phyloP scores from a whole-genome alignment of 371 early-diverging fungal genomes.

The Circinella umbellata region DNA sequence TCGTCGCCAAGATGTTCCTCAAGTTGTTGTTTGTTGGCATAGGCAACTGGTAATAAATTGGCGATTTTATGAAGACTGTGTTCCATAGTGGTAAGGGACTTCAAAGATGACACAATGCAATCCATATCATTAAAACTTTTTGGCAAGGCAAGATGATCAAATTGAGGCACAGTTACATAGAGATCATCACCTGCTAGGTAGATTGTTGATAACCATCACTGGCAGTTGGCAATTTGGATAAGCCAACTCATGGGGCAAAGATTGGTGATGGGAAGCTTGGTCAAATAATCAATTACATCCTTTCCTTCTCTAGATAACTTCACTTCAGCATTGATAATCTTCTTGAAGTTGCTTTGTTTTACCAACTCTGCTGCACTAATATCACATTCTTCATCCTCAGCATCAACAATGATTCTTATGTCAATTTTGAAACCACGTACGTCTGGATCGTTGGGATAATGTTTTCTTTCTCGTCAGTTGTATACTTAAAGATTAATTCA shows the following conservation, averaged over 20 bases:
- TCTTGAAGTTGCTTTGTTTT: background rate
- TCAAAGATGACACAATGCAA: background rate
- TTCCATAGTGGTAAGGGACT: background rate
- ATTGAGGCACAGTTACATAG: background rate
- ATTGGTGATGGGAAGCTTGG: background rate
- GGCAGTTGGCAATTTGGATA: conserved; percentile 7
- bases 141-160: background rate
- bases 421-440: conserved; percentile 2
- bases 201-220: background rate
- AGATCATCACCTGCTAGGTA: background rate
- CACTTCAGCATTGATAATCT: background rate
- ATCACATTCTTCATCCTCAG: background rate
- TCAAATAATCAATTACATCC: background rate
- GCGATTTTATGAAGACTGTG: background rate
- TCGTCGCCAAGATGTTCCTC: too few species aligned
- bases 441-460: background rate
- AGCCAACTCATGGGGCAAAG: conserved; percentile 1
- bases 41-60: too few species aligned
- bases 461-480: background rate
- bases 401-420: conserved; percentile 7
- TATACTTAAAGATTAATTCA: background rate
- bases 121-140: background rate
- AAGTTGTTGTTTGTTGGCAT: too few species aligned
- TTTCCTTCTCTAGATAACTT: background rate
- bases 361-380: background rate